Evolutionary conservation across 768 basidiomycete genomes (phyloP).

Genomic region (Phanerochaete sordida): DNA sequence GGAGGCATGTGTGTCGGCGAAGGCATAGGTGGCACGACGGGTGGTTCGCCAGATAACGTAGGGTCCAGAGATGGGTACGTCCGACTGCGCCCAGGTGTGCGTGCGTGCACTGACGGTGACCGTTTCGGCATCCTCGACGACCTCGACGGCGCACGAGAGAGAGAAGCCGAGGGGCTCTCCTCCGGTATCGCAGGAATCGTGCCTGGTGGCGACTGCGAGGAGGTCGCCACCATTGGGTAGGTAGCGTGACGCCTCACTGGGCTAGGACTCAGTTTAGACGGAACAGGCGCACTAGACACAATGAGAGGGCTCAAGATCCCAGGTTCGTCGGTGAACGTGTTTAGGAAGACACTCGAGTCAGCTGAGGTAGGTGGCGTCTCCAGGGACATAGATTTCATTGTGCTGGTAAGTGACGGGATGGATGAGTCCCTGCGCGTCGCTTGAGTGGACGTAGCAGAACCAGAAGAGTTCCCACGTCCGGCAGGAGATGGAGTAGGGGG

Average conservation of each 20-base stretch:
- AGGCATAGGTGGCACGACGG: conserved; percentile 5
- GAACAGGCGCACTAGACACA: background rate
- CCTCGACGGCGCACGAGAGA: conserved; percentile 5
- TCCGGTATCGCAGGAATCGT: conserved; percentile 14
- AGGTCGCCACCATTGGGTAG: conserved; percentile 13
- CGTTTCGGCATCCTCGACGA: conserved; percentile 5
- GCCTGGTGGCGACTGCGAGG: background rate
- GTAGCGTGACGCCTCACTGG: conserved; percentile 15
- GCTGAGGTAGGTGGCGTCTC: conserved; percentile 6
- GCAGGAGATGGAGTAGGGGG: conserved; percentile 13
- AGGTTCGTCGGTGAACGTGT: conserved; percentile 29
- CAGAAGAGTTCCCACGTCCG: background rate
- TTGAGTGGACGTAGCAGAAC: conserved; percentile 4
- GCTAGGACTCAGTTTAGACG: conserved; percentile 1
- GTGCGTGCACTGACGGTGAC: conserved; percentile 6
- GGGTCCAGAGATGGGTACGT: conserved; percentile 17
- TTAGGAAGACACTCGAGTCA: conserved; percentile 13
- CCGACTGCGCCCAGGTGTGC: conserved; percentile 14
- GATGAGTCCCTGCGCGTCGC: conserved; percentile 14
- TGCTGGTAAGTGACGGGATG: conserved; percentile 6
- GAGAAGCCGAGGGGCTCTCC: conserved; percentile 9
- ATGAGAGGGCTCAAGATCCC: conserved; percentile 28
- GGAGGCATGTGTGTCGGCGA: conserved; percentile 1
- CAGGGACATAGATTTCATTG: conserved; percentile 7
- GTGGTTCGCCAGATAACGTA: background rate